Base-by-base conservation (phyloP, 176 grass and related monocot genomes). In the Cenchrus purpureus region DNA sequence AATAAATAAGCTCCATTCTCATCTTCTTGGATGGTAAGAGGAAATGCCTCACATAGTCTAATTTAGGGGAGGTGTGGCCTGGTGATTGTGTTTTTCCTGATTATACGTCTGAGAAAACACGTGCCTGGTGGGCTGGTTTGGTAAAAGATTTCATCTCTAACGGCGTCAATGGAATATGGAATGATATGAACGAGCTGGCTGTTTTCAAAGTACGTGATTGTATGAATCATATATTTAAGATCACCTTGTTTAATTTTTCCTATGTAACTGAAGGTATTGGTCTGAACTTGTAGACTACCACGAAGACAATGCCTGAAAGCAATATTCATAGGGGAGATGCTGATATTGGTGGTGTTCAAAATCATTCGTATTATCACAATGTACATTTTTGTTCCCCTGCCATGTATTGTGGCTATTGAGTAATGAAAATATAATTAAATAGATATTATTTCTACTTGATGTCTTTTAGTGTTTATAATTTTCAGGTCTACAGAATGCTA, bases 41-140 rank as follows among this genome's bases (percentile, higher is more conserved):
- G 59, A 50, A 25, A 73, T 59, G 20, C 40, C 72, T 79, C 75
- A 60, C 54, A 76, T 65, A 77, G 81, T 86, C 52, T 69, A 71
- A 73, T 84, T 55, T 65, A 98, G 96, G 96, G 59, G 87, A 92
- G 9, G 96, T 98, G 32, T 98, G 96, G 96, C 96, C 96, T 25
- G 91, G 96, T 56, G 91, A 94, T 87, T 98, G 96, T 93, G 96
- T 94, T 77, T 98, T 98, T 22, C 96, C 96, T 88, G 96, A 98
- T 86, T 98, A 85, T 80, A 95, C 96, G 19, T 88, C 81, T 92
- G 83, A 85, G 88, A 93, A 68, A 75, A 83, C 95, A 82, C 87
- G 93, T 59, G 79, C 86, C 20, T 98, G 95, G 95, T 98, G 95
- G 95, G 83, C 95, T 60, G 83, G 86, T 61, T 88, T 98, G 77